Evolutionary conservation across 345 rosid genomes (phyloP).

Genomic region (Cochlearia excelsa): DNA sequence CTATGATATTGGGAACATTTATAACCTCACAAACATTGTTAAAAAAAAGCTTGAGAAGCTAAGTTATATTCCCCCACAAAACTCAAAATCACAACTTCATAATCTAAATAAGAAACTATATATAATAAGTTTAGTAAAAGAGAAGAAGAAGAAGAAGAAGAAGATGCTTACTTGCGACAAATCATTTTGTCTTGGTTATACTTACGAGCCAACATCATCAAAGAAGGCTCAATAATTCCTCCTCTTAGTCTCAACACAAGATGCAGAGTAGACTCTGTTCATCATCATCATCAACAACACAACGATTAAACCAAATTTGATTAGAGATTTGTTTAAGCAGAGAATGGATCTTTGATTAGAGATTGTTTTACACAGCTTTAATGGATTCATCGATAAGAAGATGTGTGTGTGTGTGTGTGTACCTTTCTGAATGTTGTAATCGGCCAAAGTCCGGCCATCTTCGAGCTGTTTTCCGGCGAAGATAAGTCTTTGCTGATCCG

Average conservation of each 20-base stretch:
- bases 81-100: neutral
- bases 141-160: neutral
- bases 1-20: constrained; percentile 43
- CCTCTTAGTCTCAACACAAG: constrained; percentile 83
- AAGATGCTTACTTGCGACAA: constrained; percentile 72
- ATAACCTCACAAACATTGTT: constrained; percentile 39
- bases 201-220: constrained; percentile 89
- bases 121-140: neutral
- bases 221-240: constrained; percentile 90
- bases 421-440: constrained; percentile 89
- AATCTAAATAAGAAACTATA: neutral
- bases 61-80: constrained; percentile 34
- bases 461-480: constrained; percentile 95
- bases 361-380: too few species aligned
- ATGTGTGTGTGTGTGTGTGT: constrained; percentile 9
- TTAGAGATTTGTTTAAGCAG: too few species aligned
- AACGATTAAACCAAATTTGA: too few species aligned
- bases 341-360: too few species aligned
- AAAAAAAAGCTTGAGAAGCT: constrained; percentile 39
- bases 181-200: constrained; percentile 88
- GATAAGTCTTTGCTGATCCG: constrained; percentile 87
- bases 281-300: neutral
- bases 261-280: constrained; percentile 74
- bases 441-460: constrained; percentile 89
- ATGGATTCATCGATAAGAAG: too few species aligned